Evolutionary conservation across 257 asterid genomes (phyloP), one percentile per base, ranked within the genome.

Genomic region (Solanum chilense): DNA sequence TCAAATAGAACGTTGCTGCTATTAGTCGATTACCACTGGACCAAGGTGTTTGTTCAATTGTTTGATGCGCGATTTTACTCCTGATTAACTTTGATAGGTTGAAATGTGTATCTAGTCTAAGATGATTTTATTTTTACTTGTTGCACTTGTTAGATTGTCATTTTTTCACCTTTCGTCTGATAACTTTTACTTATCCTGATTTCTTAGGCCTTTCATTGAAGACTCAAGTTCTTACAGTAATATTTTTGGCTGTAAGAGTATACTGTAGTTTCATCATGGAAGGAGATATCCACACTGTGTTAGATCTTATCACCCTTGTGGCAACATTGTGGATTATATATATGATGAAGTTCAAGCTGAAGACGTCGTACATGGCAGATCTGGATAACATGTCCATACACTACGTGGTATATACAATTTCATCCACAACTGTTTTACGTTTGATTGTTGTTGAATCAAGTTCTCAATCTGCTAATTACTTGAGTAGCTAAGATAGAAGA

Each of bases 251-350:
- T 25, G 96, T 93, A 78, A 91, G 99, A 88, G 85, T 94, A 84
- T 73, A 77, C 88, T 94, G 96, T 86, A 95, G 98, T 87, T 87
- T 88, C 56, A 58, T 87, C 45, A 92, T 97, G 94, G 98, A 95
- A 93, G 93, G 94, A 15, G 96, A 95, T 91, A 92, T 95, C 84
- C 99, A 95, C 94, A 95, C 99, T 5, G 13, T 94, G 39, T 98
- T 97, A 9, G 99, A 97, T 90, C 91, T 94, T 27, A 86, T 89
- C 35, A 97, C 99, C 9, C 96, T 97, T 23, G 92, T 94, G 31
- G 92, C 99, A 3, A 97, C 99, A 18, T 52, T 94, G 89, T 97
- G 98, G 99, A 97, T 97, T 35, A 89, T 95, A 35, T 94, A 94
- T 93, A 95, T 94, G 98, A 96, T 94, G 41, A 86, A 98, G 89